Evolutionary conservation across 2,329 filamentous ascomycete genomes (phyloP).

Genomic region (Scedosporium aurantiacum): DNA sequence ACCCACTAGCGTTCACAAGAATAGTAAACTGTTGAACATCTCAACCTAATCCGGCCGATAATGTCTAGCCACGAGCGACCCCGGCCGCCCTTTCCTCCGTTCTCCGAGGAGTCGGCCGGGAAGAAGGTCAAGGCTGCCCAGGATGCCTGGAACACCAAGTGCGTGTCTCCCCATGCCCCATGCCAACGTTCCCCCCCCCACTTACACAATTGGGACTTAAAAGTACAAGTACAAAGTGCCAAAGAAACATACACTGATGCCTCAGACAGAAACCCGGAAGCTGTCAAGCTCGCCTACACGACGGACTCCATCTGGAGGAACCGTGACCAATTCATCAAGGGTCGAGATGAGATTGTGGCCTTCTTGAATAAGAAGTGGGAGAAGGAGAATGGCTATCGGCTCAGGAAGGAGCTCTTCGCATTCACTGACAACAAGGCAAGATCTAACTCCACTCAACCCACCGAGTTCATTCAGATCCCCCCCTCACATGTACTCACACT

Average conservation of each 20-base stretch:
- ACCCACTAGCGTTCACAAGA: not conserved
- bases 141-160: constrained; percentile 72
- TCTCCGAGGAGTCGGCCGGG: constrained; percentile 57
- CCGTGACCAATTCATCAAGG: constrained; percentile 56
- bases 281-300: constrained; percentile 64
- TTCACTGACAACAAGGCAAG: constrained; percentile 54
- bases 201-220: no score
- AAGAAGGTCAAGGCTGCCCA: constrained; percentile 78
- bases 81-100: constrained; percentile 51
- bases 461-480: not conserved
- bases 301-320: constrained; percentile 72
- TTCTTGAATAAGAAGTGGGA: constrained; percentile 68
- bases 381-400: constrained; percentile 57
- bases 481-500: not conserved
- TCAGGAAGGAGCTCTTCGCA: constrained; percentile 76
- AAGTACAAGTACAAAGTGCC: not conserved
- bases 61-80: not conserved
- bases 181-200: not conserved
- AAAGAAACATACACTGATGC: not conserved
- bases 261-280: constrained; percentile 44
- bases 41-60: not conserved
- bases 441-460: not conserved
- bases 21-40: not conserved
- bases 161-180: constrained; percentile 12
- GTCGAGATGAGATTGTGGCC: constrained; percentile 53